Percentiles rank a stretch among this genome's conserved stretches.
Evolutionary conservation across 1,284 basidiomycete species (phyloP).

Genomic region (Rhodotorula sp.): DNA sequence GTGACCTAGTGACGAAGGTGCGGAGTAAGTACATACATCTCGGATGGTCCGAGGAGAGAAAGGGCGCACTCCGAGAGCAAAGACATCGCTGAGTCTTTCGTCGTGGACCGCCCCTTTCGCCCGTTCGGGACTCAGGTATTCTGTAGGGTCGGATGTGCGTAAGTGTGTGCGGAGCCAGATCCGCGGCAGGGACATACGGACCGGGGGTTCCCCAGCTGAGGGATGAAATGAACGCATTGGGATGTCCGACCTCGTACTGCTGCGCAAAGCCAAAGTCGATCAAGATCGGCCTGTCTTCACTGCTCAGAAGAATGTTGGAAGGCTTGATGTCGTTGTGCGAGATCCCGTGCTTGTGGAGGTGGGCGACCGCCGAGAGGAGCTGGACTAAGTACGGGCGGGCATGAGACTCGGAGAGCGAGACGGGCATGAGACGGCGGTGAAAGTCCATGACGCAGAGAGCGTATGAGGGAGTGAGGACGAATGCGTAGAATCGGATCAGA

Average conservation of each 20-base stretch:
- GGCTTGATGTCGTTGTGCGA: constrained; percentile 89
- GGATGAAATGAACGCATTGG: constrained; percentile 23
- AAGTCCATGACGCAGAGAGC: constrained; percentile 74
- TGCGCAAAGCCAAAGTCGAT: constrained; percentile 71
- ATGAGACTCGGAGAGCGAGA: constrained; percentile 72
- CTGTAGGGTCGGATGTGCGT: constrained; percentile 45
- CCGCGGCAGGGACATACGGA: neutral
- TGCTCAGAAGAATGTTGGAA: constrained; percentile 82
- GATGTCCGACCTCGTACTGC: constrained; percentile 57
- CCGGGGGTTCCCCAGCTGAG: constrained; percentile 33
- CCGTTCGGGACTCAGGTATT: constrained; percentile 77
- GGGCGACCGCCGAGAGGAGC: constrained; percentile 63
- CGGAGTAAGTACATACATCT: no score
- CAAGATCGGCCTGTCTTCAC: constrained; percentile 61
- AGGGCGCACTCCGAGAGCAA: constrained; percentile 70
- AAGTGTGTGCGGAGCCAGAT: neutral
- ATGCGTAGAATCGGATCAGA: constrained; percentile 85
- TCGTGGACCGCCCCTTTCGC: constrained; percentile 82
- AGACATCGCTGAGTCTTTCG: constrained; percentile 86
- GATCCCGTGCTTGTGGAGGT: constrained; percentile 67
- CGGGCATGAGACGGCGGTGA: constrained; percentile 69
- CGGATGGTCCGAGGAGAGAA: neutral
- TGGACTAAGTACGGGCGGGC: constrained; percentile 83
- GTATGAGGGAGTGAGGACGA: constrained; percentile 86
- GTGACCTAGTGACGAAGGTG: constrained; percentile 56